These are phyloP conservation scores for Camellia japonica DNA, from an alignment of 148 eudicot species.

Conservation along the genomic window DNA sequence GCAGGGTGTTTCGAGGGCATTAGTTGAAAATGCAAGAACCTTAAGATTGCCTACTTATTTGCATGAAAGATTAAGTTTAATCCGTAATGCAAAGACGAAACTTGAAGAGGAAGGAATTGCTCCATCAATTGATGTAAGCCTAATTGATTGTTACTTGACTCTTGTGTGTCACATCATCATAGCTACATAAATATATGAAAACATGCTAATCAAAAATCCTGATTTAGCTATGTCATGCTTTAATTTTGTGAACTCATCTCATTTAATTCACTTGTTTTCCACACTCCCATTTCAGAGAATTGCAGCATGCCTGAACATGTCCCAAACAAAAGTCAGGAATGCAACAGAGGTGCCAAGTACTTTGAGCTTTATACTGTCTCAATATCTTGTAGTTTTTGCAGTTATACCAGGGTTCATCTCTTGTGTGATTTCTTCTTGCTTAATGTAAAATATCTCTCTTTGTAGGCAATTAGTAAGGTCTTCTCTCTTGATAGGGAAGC, in stretches of 20 bases:
- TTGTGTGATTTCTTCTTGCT: conserved; percentile 4
- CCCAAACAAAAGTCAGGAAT: conserved; percentile 82
- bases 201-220: not conserved
- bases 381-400: not conserved
- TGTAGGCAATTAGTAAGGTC: conserved; percentile 72
- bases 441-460: conserved; percentile 13
- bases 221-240: conserved; percentile 2
- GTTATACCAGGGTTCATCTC: not conserved
- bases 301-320: conserved; percentile 81
- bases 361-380: not conserved
- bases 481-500: conserved; percentile 83
- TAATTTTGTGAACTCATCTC: not conserved
- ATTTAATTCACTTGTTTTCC: conserved; percentile 3
- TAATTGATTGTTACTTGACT: not conserved
- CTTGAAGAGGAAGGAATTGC: conserved; percentile 75
- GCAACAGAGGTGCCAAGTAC: conserved; percentile 70
- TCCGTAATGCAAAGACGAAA: conserved; percentile 70
- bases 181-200: not conserved
- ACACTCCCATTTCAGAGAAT: conserved; percentile 48
- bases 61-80: conserved; percentile 81
- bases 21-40: conserved; percentile 77
- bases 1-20: conserved; percentile 92
- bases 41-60: conserved; percentile 77
- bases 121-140: conserved; percentile 81
- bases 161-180: not conserved